Conservation (phyloP, 306 rosid genomes). For the Dicorynia guianensis region DNA sequence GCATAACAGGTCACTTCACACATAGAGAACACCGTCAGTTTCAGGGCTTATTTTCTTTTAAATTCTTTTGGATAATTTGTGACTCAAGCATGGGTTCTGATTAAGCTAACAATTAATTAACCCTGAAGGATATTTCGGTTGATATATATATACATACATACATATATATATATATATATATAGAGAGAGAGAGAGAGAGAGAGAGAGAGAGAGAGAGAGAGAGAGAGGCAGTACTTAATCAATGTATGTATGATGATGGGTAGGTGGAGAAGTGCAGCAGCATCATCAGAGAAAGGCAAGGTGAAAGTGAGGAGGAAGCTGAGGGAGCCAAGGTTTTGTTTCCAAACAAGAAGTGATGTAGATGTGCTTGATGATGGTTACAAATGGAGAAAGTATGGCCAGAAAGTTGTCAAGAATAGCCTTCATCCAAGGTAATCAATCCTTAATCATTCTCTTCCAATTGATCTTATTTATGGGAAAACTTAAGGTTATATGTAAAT, state of each 20-base stretch:
- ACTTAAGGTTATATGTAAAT: too few relatives aligned
- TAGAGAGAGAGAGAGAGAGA: too few relatives aligned
- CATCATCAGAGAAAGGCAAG: conserved; percentile 75
- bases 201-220: too few relatives aligned
- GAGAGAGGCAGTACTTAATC: not conserved
- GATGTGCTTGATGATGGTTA: conserved; percentile 99
- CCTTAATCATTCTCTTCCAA: not conserved
- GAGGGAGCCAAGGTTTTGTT: conserved; percentile 96
- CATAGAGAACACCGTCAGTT: not conserved
- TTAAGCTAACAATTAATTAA: conserved; percentile 1
- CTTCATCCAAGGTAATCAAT: conserved; percentile 89
- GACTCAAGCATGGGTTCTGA: not conserved
- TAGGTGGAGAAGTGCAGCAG: conserved; percentile 86
- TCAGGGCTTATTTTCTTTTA: not conserved
- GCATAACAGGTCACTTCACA: conserved; percentile 18
- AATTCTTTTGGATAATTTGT: not conserved
- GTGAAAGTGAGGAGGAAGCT: conserved; percentile 95
- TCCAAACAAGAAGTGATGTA: conserved; percentile 98
- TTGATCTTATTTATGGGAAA: too few relatives aligned
- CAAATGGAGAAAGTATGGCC: conserved; percentile 99
- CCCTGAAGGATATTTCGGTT: not conserved
- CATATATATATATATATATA: too few relatives aligned
- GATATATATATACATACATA: not conserved
- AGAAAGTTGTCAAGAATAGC: conserved; percentile 96
- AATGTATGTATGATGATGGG: not conserved